Base-by-base conservation (phyloP, 768 basidiomycete genomes). In the Tephrocybe rancida region DNA sequence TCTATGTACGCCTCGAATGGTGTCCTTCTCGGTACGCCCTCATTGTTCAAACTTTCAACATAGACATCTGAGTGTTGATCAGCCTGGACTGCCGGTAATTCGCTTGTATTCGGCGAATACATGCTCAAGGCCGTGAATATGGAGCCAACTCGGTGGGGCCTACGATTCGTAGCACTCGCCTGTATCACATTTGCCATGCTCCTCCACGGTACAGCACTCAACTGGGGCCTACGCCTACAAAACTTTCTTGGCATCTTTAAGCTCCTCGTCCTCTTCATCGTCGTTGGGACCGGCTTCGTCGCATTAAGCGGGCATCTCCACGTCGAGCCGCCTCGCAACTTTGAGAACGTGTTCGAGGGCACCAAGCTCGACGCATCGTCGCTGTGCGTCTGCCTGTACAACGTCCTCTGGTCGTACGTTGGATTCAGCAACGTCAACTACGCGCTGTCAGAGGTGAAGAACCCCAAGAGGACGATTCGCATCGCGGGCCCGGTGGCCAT, bases 341-440 rank as follows among this genome's bases (percentile, higher is more conserved):
- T 73, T 37, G 59, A 62, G 18, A 59, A 54, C 45, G 18, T 54
- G 13, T 64, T 58, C 21, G 68, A 75, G 45, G 81, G 78, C 0
- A 70, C 72, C 38, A 65, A 61, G 43, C 57, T 59, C 13, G 73
- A 68, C 7, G 68, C 70, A 22, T 82, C 76, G 43, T 73, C 79
- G 16, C 73, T 83, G 48, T 72, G 74, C 1, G 69, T 65, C 2
- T 77, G 76, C 7, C 65, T 83, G 46, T 81, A 79, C 58, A 77
- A 67, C 41, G 76, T 81, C 68, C 55, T 74, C 32, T 71, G 72
- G 71, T 73, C 74, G 2, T 87, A 78, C 61, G 72, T 77, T 32
- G 87, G 88, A 0, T 89, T 83, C 64, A 81, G 78, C 27, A 87
- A 85, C 57, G 84, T 80, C 26, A 88, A 88, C 63, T 88, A 88